phyloP scores from a whole-genome alignment of 495 filamentous ascomycete species.

The Penicillium psychrofluorescens region DNA sequence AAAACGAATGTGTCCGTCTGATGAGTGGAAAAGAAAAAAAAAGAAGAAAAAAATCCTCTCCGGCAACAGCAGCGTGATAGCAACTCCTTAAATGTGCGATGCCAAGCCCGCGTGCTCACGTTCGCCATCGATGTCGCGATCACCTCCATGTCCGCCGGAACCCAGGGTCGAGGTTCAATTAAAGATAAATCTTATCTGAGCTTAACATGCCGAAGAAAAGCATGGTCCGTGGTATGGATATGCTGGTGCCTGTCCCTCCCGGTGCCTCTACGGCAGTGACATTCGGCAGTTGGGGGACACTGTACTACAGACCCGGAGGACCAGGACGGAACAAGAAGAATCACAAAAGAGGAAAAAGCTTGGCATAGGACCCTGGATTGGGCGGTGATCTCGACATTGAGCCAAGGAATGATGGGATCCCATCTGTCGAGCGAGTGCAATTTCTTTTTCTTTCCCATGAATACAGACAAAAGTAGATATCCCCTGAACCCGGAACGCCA shows the following conservation, averaged over 20 bases:
- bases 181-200: background rate
- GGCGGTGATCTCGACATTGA: slow-evolving; percentile 16
- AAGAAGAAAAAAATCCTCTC: background rate
- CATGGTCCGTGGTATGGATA: too few relatives aligned
- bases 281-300: slow-evolving; percentile 5
- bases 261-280: slow-evolving; percentile 3
- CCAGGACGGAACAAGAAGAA: slow-evolving; percentile 1
- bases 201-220: background rate
- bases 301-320: background rate
- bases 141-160: slow-evolving; percentile 16
- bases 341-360: slow-evolving; percentile 13
- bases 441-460: background rate
- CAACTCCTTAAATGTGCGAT: slow-evolving; percentile 13
- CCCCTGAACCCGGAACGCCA: slow-evolving; percentile 11
- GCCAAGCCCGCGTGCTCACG: slow-evolving; percentile 26
- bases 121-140: slow-evolving; percentile 30
- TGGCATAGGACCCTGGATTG: slow-evolving; percentile 10
- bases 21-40: background rate
- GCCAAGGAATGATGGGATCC: slow-evolving; percentile 13
- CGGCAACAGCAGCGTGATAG: background rate
- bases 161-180: background rate
- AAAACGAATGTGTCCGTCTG: background rate
- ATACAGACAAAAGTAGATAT: background rate
- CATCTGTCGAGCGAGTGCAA: background rate
- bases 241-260: slow-evolving; percentile 4